Percentiles rank a stretch among this genome's conserved stretches.
phyloP scores from a whole-genome alignment of 2,329 filamentous ascomycete species.

The Aspergillus floridensis region DNA sequence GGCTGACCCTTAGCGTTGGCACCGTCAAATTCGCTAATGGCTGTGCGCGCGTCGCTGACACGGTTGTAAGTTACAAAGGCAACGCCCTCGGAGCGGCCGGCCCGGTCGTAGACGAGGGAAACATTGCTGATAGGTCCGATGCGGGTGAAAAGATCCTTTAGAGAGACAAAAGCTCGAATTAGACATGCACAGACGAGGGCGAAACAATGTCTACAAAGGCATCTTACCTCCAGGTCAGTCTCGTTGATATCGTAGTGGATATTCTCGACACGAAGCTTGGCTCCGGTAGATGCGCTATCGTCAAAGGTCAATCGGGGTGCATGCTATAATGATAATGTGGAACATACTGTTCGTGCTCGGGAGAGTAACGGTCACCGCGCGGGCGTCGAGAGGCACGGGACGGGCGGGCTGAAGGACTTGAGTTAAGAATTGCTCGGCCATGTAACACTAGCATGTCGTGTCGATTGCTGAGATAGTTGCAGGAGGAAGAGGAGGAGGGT shows the following conservation, averaged over 20 bases:
- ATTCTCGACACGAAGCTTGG: conserved; percentile 81
- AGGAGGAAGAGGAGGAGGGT: background rate
- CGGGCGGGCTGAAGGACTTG: conserved; percentile 36
- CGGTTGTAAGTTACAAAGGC: conserved; percentile 79
- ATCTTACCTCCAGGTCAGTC: conserved; percentile 70
- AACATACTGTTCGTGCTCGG: conserved; percentile 38
- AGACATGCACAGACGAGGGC: background rate
- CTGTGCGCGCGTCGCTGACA: conserved; percentile 67
- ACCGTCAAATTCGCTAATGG: conserved; percentile 78
- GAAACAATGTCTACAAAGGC: background rate
- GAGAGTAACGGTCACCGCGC: conserved; percentile 35
- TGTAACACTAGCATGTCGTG: background rate
- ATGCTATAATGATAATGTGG: too few relatives aligned
- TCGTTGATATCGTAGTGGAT: conserved; percentile 89
- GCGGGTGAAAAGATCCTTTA: conserved; percentile 72
- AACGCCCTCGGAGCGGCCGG: conserved; percentile 80
- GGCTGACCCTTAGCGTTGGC: conserved; percentile 89
- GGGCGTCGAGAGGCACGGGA: conserved; percentile 44
- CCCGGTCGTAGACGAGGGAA: conserved; percentile 77
- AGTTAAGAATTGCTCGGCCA: conserved; percentile 18
- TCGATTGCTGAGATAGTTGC: background rate
- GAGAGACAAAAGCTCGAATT: background rate
- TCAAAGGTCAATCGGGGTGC: conserved; percentile 15
- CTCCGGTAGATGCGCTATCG: conserved; percentile 54
- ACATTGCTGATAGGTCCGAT: conserved; percentile 71